Evolutionary conservation across 1,284 basidiomycete species (phyloP).

Genomic region (Malassezia cuniculi): DNA sequence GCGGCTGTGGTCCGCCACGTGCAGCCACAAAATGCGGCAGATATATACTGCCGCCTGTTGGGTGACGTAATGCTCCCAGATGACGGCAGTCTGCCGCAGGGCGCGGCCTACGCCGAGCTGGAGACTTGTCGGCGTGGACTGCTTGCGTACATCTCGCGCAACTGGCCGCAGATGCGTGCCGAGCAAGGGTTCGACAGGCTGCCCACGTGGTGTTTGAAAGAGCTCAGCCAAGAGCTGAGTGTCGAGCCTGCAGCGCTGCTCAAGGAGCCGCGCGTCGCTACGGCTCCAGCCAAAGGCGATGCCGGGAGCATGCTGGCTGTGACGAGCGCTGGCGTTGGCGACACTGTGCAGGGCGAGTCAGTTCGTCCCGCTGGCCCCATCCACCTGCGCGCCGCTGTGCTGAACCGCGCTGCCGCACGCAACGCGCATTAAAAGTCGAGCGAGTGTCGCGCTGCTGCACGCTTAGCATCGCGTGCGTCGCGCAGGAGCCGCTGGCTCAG

Average conservation of each 20-base stretch:
- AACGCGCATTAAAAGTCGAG: conserved; percentile 7
- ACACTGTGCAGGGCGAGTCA: too few relatives aligned
- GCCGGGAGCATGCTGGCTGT: conserved; percentile 4
- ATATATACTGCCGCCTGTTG: conserved; percentile 5
- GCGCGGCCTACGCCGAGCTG: neutral
- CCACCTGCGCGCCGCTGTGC: conserved; percentile 7
- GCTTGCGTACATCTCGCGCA: conserved; percentile 3
- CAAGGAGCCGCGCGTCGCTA: neutral
- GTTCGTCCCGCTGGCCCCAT: conserved; percentile 1
- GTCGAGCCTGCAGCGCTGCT: conserved; percentile 5
- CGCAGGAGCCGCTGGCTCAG: conserved; percentile 52
- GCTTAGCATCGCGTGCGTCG: conserved; percentile 24
- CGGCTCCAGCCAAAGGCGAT: neutral
- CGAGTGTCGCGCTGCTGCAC: conserved; percentile 5
- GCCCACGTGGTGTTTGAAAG: conserved; percentile 10
- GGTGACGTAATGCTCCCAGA: conserved; percentile 8
- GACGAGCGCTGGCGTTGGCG: conserved; percentile 5
- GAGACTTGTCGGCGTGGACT: neutral
- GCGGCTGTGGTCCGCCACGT: too few relatives aligned
- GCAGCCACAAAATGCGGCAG: conserved; percentile 3
- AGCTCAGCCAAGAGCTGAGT: conserved; percentile 3
- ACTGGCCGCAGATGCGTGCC: conserved; percentile 7
- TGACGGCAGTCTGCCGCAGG: neutral
- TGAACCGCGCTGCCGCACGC: conserved; percentile 9
- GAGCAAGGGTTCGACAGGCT: conserved; percentile 6